phyloP scores from a whole-genome alignment of 169 alveolate species.

The Plasmodium vinckei region DNA sequence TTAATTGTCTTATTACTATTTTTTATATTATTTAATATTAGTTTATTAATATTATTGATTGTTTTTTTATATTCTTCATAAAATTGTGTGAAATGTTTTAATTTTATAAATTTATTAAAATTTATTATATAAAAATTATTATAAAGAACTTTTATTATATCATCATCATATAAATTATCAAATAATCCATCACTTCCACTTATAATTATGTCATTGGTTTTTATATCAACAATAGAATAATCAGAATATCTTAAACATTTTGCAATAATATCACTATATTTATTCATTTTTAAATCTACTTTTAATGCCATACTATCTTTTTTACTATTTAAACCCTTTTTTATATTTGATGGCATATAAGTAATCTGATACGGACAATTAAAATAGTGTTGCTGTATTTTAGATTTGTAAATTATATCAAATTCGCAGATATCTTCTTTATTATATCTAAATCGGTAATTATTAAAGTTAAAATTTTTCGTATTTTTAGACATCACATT shows the following conservation, averaged over 20 bases:
- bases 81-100: slow-evolving; percentile 25
- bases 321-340: neutral
- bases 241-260: slow-evolving; percentile 68
- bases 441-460: slow-evolving; percentile 44
- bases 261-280: slow-evolving; percentile 47
- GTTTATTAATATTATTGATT: neutral
- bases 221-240: slow-evolving; percentile 33
- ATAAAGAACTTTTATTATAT: slow-evolving; percentile 48
- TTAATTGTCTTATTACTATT: neutral
- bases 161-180: slow-evolving; percentile 74
- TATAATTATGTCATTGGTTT: slow-evolving; percentile 41
- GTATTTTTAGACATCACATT: neutral
- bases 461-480: slow-evolving; percentile 14
- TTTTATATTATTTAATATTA: neutral
- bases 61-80: slow-evolving; percentile 22
- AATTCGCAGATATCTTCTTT: slow-evolving; percentile 6
- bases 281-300: slow-evolving; percentile 34
- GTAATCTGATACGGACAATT: slow-evolving; percentile 75
- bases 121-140: slow-evolving; percentile 55
- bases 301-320: slow-evolving; percentile 1
- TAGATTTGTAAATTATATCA: slow-evolving; percentile 64
- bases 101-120: slow-evolving; percentile 32
- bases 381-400: slow-evolving; percentile 76
- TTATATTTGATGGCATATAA: slow-evolving; percentile 45
- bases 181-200: slow-evolving; percentile 76